Evolutionary conservation across 2,329 filamentous ascomycete species (phyloP), one percentile per base, ranked within the genome.

Genomic region (Diaporthe destruens): DNA sequence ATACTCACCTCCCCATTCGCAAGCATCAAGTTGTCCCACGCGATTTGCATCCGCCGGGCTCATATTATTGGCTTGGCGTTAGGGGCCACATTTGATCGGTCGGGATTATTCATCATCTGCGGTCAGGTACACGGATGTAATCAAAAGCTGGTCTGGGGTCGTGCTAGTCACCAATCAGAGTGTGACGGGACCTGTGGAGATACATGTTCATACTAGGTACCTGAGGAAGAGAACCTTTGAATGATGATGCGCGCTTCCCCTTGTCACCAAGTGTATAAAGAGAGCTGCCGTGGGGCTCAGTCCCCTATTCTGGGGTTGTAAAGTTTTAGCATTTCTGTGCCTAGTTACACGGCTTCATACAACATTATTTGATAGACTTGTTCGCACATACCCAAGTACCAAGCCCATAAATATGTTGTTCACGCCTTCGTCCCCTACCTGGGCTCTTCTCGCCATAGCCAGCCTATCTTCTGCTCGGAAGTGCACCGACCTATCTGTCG

Each of bases 401-500:
- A 42, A 5, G 39, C 39, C 12, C 16, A 42, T 32, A 34, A 8
- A 18, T 9, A 70, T 70, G 68, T 14, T 29, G 2, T 34, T 44
- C 47, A 39, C 32, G 34, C 8, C 65, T 6, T 42, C 71, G 23
- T 65, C 39, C 51, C 42, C 36, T 6, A 4, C 23, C 12, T 9
- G 56, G 36, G 57, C 16, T 29, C 6, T 39, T 8, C 59, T 81
- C 42, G 65, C 75, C 39, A 73, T 82, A 32, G 73, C 78, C 39
- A 71, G 78, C 32, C 72, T 76, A n/a, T 77, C 77, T 18, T 75
- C 80, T 56, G 82, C 84, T 9, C 80, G 82, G 39, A 78, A 80
- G 18, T 87, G 85, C 77, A 78, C 75, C 49, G 86, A 91, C 74
- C 77, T 91, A 42, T 88, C 84, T 1, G 84, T 93, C 6, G 87